Conservation (phyloP, 2,329 filamentous ascomycete genomes). For the Pestalotiopsis fici region DNA sequence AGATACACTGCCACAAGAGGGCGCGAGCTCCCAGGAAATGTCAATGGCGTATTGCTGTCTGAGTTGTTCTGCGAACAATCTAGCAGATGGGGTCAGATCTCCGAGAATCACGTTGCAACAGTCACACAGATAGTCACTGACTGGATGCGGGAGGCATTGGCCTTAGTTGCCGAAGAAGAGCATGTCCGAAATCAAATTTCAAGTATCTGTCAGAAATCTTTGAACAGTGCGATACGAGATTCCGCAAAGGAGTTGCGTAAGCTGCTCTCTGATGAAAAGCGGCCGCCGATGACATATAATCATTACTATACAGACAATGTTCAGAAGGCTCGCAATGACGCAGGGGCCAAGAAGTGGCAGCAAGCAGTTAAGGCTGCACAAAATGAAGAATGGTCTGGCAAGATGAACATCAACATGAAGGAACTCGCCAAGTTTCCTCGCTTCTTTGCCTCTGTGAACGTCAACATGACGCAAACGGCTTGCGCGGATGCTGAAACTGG, state of each 20-base stretch:
- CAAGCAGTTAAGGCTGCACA: no score
- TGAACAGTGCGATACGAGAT: neutral
- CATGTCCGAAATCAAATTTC: neutral
- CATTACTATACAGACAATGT: constrained; percentile 29
- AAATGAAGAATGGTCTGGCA: no score
- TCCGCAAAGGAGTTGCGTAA: constrained; percentile 18
- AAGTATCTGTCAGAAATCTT: neutral
- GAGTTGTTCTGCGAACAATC: neutral
- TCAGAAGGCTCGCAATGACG: constrained; percentile 18
- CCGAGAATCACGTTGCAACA: neutral
- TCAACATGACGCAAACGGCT: no score
- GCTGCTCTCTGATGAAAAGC: constrained; percentile 20
- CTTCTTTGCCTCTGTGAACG: no score
- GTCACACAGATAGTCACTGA: neutral
- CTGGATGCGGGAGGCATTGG: neutral
- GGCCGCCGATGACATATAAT: constrained; percentile 28
- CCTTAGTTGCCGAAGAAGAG: neutral
- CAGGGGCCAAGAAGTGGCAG: neutral
- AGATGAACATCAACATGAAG: no score
- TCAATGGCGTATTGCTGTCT: neutral
- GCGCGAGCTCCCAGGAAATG: neutral
- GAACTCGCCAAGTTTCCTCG: no score
- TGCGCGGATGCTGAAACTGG: no score
- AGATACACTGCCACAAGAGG: neutral
- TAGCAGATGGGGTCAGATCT: neutral